phyloP scores from a whole-genome alignment of 371 early-diverging fungal species.

The Mortierella sp. region DNA sequence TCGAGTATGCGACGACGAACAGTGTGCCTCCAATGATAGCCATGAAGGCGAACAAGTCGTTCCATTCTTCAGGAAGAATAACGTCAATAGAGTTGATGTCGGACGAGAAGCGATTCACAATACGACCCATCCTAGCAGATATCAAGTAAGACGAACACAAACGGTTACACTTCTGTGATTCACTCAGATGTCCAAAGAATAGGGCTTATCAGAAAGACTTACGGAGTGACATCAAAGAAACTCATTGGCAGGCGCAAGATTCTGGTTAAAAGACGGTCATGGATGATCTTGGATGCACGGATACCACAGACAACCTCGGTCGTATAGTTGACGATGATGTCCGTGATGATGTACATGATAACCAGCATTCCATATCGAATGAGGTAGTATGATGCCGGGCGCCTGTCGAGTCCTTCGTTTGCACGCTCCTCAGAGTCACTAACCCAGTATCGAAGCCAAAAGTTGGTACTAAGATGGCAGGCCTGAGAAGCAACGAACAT shows the following conservation, averaged over 20 bases:
- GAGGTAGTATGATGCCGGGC: conserved; percentile 39
- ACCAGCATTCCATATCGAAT: conserved; percentile 48
- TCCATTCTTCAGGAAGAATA: conserved; percentile 67
- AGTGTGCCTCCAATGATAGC: conserved; percentile 66
- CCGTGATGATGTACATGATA: conserved; percentile 52
- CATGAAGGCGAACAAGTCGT: conserved; percentile 58
- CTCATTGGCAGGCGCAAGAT: conserved; percentile 69
- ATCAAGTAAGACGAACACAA: not conserved
- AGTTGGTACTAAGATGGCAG: conserved; percentile 63
- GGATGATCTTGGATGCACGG: conserved; percentile 58
- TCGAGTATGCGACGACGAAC: conserved; percentile 67
- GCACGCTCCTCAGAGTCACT: too few species aligned
- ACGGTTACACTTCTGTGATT: too few species aligned
- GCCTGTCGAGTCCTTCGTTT: conserved; percentile 43
- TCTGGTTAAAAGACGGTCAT: conserved; percentile 1
- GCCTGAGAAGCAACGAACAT: conserved; percentile 58
- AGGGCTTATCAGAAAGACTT: conserved; percentile 11
- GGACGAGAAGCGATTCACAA: conserved; percentile 88
- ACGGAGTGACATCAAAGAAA: conserved; percentile 48
- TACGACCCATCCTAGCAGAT: conserved; percentile 64
- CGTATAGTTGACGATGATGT: conserved; percentile 54
- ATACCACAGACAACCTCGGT: conserved; percentile 22
- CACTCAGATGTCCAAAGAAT: too few species aligned
- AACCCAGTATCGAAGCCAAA: conserved; percentile 79
- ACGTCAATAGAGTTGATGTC: conserved; percentile 90